Evolutionary conservation across 176 grass and related monocot genomes (phyloP).

Genomic region (Ananas comosus): DNA sequence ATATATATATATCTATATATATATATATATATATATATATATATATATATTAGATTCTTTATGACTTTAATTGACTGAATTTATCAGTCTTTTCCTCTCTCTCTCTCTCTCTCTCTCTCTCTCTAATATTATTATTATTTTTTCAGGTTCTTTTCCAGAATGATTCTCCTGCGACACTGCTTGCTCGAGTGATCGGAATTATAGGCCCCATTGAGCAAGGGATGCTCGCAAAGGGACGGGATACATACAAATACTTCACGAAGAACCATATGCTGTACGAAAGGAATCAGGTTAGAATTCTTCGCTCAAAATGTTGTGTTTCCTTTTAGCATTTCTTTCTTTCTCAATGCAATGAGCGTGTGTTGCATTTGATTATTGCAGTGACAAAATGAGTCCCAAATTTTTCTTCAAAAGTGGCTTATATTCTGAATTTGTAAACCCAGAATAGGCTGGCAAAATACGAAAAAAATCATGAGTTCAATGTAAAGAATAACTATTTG

Average conservation of each 20-base stretch:
- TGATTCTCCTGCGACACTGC: constrained; percentile 90
- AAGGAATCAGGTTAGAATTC: constrained; percentile 84
- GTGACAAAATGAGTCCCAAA: no score
- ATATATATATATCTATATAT: no score
- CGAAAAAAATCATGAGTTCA: not conserved
- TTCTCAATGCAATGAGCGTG: not conserved
- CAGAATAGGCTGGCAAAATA: no score
- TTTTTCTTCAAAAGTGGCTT: not conserved
- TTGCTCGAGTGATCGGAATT: constrained; percentile 90
- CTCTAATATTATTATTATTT: not conserved
- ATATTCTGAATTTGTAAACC: not conserved
- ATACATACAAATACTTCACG: constrained; percentile 98
- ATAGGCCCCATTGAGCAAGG: constrained; percentile 85
- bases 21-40: no score
- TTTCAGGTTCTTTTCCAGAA: constrained; percentile 90
- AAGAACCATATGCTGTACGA: constrained; percentile 99
- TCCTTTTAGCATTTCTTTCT: not conserved
- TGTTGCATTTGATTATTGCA: no score
- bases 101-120: no score
- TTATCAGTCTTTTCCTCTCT: not conserved
- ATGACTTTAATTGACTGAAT: not conserved
- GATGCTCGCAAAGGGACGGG: constrained; percentile 91
- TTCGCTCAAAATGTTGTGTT: not conserved
- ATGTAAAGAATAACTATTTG: no score
- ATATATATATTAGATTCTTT: not conserved